Evolutionary conservation across 2,329 filamentous ascomycete species (phyloP), one percentile per base, ranked within the genome.

Genomic region (Alternaria sp.): DNA sequence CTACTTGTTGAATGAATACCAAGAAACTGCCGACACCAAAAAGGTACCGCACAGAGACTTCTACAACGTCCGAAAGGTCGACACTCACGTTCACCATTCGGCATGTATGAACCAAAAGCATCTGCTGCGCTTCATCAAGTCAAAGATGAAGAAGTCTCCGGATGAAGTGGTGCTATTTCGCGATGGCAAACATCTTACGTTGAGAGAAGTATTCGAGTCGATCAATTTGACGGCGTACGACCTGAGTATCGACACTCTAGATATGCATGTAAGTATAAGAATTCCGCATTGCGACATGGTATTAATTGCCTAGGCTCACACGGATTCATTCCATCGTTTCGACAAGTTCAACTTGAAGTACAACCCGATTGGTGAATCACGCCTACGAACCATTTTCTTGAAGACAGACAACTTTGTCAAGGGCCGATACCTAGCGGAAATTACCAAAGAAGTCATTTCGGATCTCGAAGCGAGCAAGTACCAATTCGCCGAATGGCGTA

Each of bases 71-170:
- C 87, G 95, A 74, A 99, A 99, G 78, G 95, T 99, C 50, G 95
- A 99, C 75, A 99, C 95, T 8, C 95, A 99, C 84, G 95, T 99
- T 69, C 95, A 99, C 76, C 95, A 99, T 78, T 99, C 95, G 14
- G 95, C 95, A 24, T 99, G 95, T 77, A 99, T 99, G 95, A 99
- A 99, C 75, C 95, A 99, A 79, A 99, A 99, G 80, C 95, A 99
- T 84, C 81, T 99, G 56, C 82, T 99, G 60, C 92, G 95, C 54
- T 99, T 99, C 79, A 99, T 99, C 82, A 99, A 99, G 80, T 97
- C 93, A 80, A 99, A 99, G 81, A 97, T 99, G 92, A 98, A 97
- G 85, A 99, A 97, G 79, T 95, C 87, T 17, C 93, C 93, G 0
- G 91, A 98, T 71, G 95, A 99, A 80, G 88, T 95, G 31, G 95